Evolutionary conservation across 1,284 basidiomycete species (phyloP).

Genomic region (Ganoderma boninense): DNA sequence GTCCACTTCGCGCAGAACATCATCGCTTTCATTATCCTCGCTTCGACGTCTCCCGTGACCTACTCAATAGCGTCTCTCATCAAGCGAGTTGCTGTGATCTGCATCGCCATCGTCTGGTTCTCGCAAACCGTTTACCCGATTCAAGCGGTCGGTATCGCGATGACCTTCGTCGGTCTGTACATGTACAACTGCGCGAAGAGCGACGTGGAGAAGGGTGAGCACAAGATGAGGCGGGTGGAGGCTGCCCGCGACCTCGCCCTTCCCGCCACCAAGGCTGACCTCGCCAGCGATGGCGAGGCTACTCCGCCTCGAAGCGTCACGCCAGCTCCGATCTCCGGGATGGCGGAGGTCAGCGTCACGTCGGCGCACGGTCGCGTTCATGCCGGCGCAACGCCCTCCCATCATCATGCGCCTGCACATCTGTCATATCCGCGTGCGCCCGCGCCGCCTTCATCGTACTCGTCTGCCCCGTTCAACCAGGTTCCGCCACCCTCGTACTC

Average conservation of each 20-base stretch:
- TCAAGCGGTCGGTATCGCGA: slow-evolving; percentile 87
- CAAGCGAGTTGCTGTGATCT: slow-evolving; percentile 98
- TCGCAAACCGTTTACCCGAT: slow-evolving; percentile 86
- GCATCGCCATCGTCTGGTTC: slow-evolving; percentile 98
- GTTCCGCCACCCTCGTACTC: slow-evolving; percentile 35
- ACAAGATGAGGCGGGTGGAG: slow-evolving; percentile 86
- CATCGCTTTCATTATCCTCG: slow-evolving; percentile 95
- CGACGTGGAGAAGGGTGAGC: slow-evolving; percentile 94
- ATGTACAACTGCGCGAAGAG: slow-evolving; percentile 96
- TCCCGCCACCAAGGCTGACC: slow-evolving; percentile 66
- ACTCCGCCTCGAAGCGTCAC: slow-evolving; percentile 14
- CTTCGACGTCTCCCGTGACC: slow-evolving; percentile 96
- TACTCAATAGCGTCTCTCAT: slow-evolving; percentile 98
- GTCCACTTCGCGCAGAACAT: slow-evolving; percentile 98
- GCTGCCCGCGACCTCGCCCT: slow-evolving; percentile 78
- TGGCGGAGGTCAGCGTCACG: slow-evolving; percentile 28
- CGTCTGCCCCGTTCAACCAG: slow-evolving; percentile 47
- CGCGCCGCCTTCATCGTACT: slow-evolving; percentile 23
- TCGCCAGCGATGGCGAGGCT: slow-evolving; percentile 25
- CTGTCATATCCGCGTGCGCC: slow-evolving; percentile 24
- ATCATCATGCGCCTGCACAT: slow-evolving; percentile 29
- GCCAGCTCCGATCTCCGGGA: slow-evolving; percentile 24
- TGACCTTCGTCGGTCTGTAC: slow-evolving; percentile 93
- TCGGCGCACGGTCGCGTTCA: slow-evolving; percentile 35
- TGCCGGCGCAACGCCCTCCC: slow-evolving; percentile 3